Base-by-base conservation (phyloP, 257 asterid genomes). In the Lycium ferocissimum region DNA sequence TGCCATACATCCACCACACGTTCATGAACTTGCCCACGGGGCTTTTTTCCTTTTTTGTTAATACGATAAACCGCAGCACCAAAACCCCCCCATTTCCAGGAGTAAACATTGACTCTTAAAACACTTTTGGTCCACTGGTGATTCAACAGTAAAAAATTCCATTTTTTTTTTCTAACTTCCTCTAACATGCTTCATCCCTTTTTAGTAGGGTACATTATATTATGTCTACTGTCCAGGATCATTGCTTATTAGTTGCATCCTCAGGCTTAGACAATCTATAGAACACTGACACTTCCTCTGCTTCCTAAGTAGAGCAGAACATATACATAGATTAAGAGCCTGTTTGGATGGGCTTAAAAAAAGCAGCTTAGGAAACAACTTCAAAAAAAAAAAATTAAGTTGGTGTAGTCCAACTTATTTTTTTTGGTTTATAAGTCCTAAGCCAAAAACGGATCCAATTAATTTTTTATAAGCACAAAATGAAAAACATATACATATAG, bases 141-240 rank as follows among this genome's bases (percentile, higher is more conserved):
- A 49, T 54, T 14, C 58, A 72, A 72, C n/a, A n/a, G n/a, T n/a
- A n/a, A n/a, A 78, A 53, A 53, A 26, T 26, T 53, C 82, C 65
- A 53, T 14, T 33, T 38, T 35, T 49, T 8, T 76, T 22, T 0
- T 2, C 2, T 7, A 78, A 14, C 65, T 51, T 78, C 15, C 62
- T 54, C 65, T 7, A 26, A 26, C 22, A 78, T 53, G 40, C 15
- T 53, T 78, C 65, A 53, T 53, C 65, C 65, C 2, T 78, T 53
- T 53, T 78, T 22, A 75, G 22, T 22, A 75, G 22, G 49, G 4
- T 15, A 8, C 47, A 78, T 33, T 26, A 14, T 12, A 26, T 53
- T 37, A 65, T 3, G 33, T 26, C 33, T 26, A 26, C 33, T 26
- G 0, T 51, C 26, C 47, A 51, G 22, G 63, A 49, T 22, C 61